Conservation (phyloP, 495 filamentous ascomycete genomes). For the Diplogelasinospora grovesii region DNA sequence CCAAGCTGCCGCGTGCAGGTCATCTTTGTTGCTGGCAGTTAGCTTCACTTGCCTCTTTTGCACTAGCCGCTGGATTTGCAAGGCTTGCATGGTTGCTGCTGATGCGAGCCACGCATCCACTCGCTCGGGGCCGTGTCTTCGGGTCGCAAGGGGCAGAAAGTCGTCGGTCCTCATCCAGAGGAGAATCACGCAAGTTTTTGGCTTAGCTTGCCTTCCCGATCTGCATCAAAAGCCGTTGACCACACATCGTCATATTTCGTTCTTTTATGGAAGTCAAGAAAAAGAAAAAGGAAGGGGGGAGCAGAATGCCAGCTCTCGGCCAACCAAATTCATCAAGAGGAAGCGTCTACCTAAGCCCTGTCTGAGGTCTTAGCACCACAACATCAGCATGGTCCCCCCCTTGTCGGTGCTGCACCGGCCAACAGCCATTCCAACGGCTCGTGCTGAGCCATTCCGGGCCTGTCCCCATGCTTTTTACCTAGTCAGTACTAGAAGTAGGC, state of each 20-base stretch:
- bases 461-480: constrained; percentile 2
- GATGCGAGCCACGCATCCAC: constrained; percentile 19
- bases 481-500: constrained; percentile 2
- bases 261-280: constrained; percentile 1
- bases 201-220: constrained; percentile 1
- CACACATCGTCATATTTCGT: constrained; percentile 4
- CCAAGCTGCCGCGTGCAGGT: too few relatives aligned
- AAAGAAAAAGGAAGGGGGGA: constrained; percentile 5
- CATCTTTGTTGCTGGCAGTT: constrained; percentile 6
- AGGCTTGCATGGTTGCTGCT: constrained; percentile 17
- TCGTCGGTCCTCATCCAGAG: constrained; percentile 7
- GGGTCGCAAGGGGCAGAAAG: constrained; percentile 15
- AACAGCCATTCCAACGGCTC: constrained; percentile 10
- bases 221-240: constrained; percentile 10
- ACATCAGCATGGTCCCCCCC: constrained; percentile 18
- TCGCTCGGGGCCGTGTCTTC: constrained; percentile 16
- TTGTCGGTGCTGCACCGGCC: constrained; percentile 16
- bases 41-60: constrained; percentile 15
- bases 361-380: constrained; percentile 19
- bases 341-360: constrained; percentile 15
- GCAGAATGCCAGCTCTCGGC: constrained; percentile 6
- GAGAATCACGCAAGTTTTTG: constrained; percentile 12
- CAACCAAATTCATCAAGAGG: constrained; percentile 20
- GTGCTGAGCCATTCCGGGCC: constrained; percentile 9
- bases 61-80: constrained; percentile 14